phyloP scores from a whole-genome alignment of 2,329 filamentous ascomycete species.

The Aspergillus sp. region DNA sequence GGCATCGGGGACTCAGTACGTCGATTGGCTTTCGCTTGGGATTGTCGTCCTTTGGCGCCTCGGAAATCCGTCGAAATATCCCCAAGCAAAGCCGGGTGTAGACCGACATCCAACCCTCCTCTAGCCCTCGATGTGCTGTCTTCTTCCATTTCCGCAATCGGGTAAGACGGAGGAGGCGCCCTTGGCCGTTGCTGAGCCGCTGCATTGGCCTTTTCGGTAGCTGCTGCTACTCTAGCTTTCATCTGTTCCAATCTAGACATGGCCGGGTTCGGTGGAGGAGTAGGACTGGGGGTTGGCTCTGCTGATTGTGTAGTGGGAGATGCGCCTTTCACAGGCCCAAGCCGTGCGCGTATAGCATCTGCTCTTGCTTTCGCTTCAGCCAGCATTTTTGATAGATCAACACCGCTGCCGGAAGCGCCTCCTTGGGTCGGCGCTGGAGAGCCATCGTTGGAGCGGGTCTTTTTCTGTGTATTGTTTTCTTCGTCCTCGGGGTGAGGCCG shows the following conservation, averaged over 20 bases:
- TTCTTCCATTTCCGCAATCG: conserved; percentile 44
- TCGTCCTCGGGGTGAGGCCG: conserved; percentile 44
- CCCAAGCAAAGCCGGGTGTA: conserved; percentile 66
- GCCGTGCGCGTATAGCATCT: conserved; percentile 41
- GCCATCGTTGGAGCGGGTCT: conserved; percentile 45
- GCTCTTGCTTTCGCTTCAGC: conserved; percentile 44
- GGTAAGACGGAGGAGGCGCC: conserved; percentile 25
- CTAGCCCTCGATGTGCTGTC: conserved; percentile 44
- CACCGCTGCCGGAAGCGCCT: conserved; percentile 26
- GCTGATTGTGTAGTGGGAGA: conserved; percentile 17
- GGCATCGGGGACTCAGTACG: conserved; percentile 39
- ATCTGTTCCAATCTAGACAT: conserved; percentile 67
- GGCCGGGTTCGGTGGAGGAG: conserved; percentile 35
- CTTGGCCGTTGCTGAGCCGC: conserved; percentile 38
- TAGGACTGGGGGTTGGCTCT: conserved; percentile 30
- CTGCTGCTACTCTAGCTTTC: conserved; percentile 71
- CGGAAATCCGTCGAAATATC: conserved; percentile 42
- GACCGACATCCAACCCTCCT: conserved; percentile 66
- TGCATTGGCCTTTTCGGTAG: conserved; percentile 49
- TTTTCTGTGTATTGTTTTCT: conserved; percentile 40
- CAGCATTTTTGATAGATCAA: conserved; percentile 43
- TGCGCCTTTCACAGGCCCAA: conserved; percentile 33
- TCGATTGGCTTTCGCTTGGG: conserved; percentile 49
- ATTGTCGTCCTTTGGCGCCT: conserved; percentile 34
- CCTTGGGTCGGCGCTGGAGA: conserved; percentile 39